Percentiles rank a stretch among this genome's conserved stretches.
phyloP scores from a whole-genome alignment of 805 yeast genomes.

The Candida loeiensis region DNA sequence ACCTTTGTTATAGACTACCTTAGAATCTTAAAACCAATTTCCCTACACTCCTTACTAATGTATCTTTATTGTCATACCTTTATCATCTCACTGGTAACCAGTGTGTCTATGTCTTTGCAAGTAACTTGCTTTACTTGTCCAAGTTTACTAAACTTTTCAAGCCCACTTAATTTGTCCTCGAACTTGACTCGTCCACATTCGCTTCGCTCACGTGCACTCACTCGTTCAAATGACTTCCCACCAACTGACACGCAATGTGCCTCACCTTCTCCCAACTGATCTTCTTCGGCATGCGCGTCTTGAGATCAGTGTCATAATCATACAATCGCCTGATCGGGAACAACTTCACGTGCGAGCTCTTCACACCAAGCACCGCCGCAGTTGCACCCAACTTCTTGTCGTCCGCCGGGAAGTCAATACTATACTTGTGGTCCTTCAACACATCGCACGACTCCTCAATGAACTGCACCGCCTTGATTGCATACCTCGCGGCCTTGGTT shows the following conservation, averaged over 20 bases:
- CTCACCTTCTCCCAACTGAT: conserved; percentile 79
- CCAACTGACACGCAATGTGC: conserved; percentile 79
- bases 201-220: too few relatives aligned
- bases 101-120: too few relatives aligned
- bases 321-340: conserved; percentile 71
- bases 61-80: not conserved
- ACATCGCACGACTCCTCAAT: conserved; percentile 53
- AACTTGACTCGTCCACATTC: not conserved
- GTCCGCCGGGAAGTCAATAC: conserved; percentile 31
- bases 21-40: too few relatives aligned
- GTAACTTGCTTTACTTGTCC: too few relatives aligned
- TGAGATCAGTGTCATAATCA: conserved; percentile 81
- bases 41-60: not conserved
- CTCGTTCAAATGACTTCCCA: conserved; percentile 52
- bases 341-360: conserved; percentile 69
- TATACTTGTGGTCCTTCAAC: conserved; percentile 22
- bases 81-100: too few relatives aligned
- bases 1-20: too few relatives aligned
- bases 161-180: not conserved
- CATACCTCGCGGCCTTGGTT: conserved; percentile 82
- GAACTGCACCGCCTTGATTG: conserved; percentile 84
- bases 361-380: conserved; percentile 50
- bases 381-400: conserved; percentile 30
- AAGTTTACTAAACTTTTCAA: not conserved
- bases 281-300: conserved; percentile 80